These are phyloP conservation scores for Fusarium miscanthi DNA, from an alignment of 2,329 filamentous ascomycete genomes.

Conservation along the genomic window DNA sequence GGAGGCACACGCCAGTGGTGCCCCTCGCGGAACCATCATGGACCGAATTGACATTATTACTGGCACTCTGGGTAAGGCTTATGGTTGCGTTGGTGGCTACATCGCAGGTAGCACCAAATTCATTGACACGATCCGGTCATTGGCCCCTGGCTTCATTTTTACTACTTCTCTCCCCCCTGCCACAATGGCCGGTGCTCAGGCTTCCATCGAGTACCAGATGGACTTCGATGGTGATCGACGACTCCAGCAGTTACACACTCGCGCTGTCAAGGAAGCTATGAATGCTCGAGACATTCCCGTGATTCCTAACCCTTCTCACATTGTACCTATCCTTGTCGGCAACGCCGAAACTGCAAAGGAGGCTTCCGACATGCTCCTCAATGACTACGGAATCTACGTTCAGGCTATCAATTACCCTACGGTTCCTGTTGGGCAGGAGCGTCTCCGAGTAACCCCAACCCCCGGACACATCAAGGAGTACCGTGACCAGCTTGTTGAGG, in stretches of 20 bases:
- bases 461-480: conserved; percentile 89
- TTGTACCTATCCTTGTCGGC: conserved; percentile 92
- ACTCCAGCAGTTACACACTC: conserved; percentile 95
- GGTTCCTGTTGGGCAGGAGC: conserved; percentile 96
- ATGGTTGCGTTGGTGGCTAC: conserved; percentile 97
- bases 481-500: conserved; percentile 85
- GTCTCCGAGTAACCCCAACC: conserved; percentile 94
- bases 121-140: conserved; percentile 91
- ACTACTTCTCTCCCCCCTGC: conserved; percentile 96
- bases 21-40: conserved; percentile 85
- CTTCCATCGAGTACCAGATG: conserved; percentile 95
- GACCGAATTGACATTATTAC: conserved; percentile 98
- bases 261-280: conserved; percentile 89
- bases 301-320: conserved; percentile 97
- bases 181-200: conserved; percentile 92
- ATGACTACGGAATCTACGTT: conserved; percentile 93
- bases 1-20: conserved; percentile 81
- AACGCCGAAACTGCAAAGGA: conserved; percentile 93
- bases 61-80: conserved; percentile 95
- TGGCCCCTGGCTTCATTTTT: conserved; percentile 98
- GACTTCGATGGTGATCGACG: conserved; percentile 85
- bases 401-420: conserved; percentile 99
- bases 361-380: conserved; percentile 90
- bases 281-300: conserved; percentile 87
- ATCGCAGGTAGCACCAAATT: conserved; percentile 90